Conservation (phyloP, 306 rosid species). For the Elaeagnus macrophylla region DNA sequence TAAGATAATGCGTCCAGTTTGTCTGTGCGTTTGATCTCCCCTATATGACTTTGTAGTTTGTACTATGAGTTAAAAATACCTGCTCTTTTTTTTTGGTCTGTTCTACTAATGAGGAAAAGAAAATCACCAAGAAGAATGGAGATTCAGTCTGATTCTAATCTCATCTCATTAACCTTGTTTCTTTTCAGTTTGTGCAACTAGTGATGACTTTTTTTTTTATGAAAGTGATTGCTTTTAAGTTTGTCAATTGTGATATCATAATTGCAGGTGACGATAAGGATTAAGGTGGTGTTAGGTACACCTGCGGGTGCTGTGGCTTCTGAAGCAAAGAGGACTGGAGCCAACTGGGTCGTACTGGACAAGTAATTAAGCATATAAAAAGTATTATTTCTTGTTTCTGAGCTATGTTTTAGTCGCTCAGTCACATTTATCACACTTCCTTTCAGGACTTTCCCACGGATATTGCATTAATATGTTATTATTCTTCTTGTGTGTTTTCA, state of each 20-base stretch:
- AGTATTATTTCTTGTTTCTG: constrained; percentile 55
- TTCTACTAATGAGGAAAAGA: background rate
- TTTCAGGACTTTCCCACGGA: background rate
- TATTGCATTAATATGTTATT: background rate
- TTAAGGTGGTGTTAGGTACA: constrained; percentile 69
- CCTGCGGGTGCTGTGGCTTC: constrained; percentile 78
- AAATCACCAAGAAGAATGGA: no score
- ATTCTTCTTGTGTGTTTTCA: background rate
- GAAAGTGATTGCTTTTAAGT: background rate
- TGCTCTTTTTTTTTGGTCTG: background rate
- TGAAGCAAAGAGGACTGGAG: constrained; percentile 76
- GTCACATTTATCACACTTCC: constrained; percentile 2
- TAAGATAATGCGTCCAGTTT: background rate
- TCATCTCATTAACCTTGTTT: no score
- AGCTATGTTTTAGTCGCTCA: constrained; percentile 34
- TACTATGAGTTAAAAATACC: background rate
- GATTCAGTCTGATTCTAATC: no score
- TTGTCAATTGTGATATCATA: constrained; percentile 11
- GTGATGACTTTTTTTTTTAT: background rate
- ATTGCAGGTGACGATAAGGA: constrained; percentile 76
- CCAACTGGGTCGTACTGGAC: constrained; percentile 98
- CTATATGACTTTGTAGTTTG: background rate
- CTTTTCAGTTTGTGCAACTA: background rate
- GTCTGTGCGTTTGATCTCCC: background rate
- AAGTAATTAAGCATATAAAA: constrained; percentile 72